Evolutionary conservation across 2,329 filamentous ascomycete genomes (phyloP).

Genomic region (Sporothrix euskadiensis): DNA sequence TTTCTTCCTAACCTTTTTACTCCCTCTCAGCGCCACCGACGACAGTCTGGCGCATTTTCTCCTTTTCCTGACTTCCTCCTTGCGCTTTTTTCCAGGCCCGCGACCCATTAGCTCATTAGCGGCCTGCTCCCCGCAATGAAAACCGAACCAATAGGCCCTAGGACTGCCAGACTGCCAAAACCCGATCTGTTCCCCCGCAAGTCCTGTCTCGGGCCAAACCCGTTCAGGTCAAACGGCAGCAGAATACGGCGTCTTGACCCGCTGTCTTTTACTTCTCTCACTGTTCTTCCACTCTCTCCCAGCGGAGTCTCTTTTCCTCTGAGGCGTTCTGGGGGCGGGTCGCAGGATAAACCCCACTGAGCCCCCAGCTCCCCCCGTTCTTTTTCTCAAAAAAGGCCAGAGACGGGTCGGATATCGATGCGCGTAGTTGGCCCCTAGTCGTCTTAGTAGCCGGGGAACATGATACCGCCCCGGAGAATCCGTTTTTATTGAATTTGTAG

Average conservation of each 20-base stretch:
- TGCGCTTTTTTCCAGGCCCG: neutral
- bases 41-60: neutral
- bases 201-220: neutral
- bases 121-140: neutral
- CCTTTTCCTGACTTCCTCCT: neutral
- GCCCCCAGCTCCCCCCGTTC: neutral
- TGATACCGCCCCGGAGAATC: neutral
- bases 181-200: conserved; percentile 1
- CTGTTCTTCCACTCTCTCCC: neutral
- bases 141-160: neutral
- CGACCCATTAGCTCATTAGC: conserved; percentile 3
- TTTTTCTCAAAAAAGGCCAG: too few relatives aligned
- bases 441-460: neutral
- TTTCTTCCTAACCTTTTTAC: neutral
- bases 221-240: neutral
- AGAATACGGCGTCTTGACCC: neutral
- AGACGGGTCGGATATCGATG: conserved; percentile 14
- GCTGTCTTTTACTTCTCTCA: neutral
- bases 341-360: neutral
- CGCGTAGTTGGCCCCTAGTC: neutral
- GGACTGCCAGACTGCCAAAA: neutral
- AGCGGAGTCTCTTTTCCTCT: conserved; percentile 20
- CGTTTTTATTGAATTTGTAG: neutral
- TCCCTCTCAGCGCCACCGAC: neutral
- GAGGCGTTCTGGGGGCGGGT: neutral